Evolutionary conservation across 192 early-diverging fungal genomes (phyloP).

Genomic region (Coemansia sp.): DNA sequence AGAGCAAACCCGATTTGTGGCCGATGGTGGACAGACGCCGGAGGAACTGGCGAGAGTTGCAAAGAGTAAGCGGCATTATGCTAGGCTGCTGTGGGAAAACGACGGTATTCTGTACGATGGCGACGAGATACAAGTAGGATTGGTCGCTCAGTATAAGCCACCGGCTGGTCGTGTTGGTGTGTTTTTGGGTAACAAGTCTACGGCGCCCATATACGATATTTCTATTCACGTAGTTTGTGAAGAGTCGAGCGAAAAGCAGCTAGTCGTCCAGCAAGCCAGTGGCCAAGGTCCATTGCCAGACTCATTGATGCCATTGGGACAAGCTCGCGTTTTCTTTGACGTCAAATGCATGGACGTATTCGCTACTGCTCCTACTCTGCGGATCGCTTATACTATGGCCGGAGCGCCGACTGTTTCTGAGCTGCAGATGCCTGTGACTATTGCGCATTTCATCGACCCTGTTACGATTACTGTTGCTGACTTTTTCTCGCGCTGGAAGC

Average conservation of each 20-base stretch:
- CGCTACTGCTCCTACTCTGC: slow-evolving; percentile 63
- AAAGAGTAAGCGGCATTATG: slow-evolving; percentile 54
- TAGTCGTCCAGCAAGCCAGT: slow-evolving; percentile 59
- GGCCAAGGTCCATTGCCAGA: slow-evolving; percentile 64
- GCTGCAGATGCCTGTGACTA: slow-evolving; percentile 75
- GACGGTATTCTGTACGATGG: slow-evolving; percentile 96
- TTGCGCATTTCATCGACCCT: slow-evolving; percentile 87
- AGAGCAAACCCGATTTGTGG: neutral
- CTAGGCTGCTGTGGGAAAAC: slow-evolving; percentile 63
- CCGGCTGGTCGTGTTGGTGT: slow-evolving; percentile 86
- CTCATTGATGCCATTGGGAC: slow-evolving; percentile 71
- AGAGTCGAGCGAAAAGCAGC: slow-evolving; percentile 40
- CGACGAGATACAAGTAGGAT: slow-evolving; percentile 80
- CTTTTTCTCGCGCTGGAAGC: slow-evolving; percentile 93
- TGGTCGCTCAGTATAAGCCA: slow-evolving; percentile 93
- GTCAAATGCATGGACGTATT: slow-evolving; percentile 71
- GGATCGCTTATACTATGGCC: slow-evolving; percentile 67
- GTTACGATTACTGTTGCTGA: slow-evolving; percentile 71
- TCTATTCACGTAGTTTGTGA: slow-evolving; percentile 60
- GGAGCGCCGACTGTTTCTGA: slow-evolving; percentile 55
- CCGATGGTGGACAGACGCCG: slow-evolving; percentile 8
- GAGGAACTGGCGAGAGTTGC: slow-evolving; percentile 25
- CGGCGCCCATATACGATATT: slow-evolving; percentile 65
- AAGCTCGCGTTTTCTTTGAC: slow-evolving; percentile 66
- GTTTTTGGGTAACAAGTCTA: slow-evolving; percentile 89